Evolutionary conservation across 352 stramenopile species (phyloP).

Genomic region (Phytophthora sojae): DNA sequence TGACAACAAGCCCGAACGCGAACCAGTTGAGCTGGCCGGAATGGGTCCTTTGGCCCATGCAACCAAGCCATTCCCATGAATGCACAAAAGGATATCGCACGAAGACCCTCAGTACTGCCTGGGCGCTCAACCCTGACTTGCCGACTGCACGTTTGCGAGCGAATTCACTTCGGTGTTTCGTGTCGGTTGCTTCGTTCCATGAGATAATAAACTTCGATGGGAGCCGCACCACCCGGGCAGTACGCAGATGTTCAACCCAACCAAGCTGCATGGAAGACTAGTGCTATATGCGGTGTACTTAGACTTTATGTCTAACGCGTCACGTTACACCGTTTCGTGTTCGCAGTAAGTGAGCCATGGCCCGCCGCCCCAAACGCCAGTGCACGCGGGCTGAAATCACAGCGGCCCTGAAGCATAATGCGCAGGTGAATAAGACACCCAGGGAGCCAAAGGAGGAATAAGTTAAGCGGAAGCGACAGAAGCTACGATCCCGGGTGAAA

Average conservation of each 20-base stretch:
- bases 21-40: no score
- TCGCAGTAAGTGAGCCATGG: background rate
- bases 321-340: background rate
- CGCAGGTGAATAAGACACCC: background rate
- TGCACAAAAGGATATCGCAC: no score
- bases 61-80: no score
- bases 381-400: background rate
- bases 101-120: no score
- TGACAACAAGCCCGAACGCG: no score
- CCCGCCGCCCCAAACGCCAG: background rate
- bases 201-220: no score
- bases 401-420: background rate
- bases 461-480: background rate
- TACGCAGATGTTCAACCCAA: no score
- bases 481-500: background rate
- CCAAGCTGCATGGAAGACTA: background rate
- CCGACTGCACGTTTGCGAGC: no score
- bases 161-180: no score
- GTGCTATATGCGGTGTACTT: conserved; percentile 1
- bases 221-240: background rate
- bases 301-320: conserved; percentile 1
- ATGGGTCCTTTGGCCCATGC: no score
- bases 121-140: no score
- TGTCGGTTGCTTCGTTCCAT: no score
- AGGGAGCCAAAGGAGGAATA: background rate